Evolutionary conservation across 495 filamentous ascomycete genomes (phyloP), one percentile per base, ranked within the genome.

Genomic region (Xylaria palmicola): DNA sequence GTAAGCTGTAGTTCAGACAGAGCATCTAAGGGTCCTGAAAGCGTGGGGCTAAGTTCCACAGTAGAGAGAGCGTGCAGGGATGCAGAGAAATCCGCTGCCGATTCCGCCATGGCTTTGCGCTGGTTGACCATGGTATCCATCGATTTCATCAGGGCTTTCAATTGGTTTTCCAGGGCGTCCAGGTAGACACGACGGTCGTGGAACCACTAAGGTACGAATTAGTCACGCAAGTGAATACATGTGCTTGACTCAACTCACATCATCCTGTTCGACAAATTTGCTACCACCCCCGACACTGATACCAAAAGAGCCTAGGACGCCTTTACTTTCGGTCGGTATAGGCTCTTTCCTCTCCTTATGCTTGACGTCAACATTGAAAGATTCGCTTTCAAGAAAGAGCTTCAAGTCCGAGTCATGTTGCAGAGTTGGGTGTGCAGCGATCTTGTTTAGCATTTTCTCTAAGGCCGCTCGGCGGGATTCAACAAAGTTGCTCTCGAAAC

Each of bases 261-360:
- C 94, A 75, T 98, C 94, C 67, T 96, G 95, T 71, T 98, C 94
- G 41, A 98, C 88, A 75, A 98, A 98, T 73, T 98, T 98, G 49
- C 76, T 79, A 30, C 87, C 84, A 22, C 82, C 75, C 26, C 92
- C 91, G 30, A 90, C 85, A 56, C 79, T 85, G 40, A 96, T 86
- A 19, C 91, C 90, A 56, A 97, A 83, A 13, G 87, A 87, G 66
- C 93, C 89, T 58, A 97, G 83, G 81, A 98, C 88, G 55, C 94
- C 91, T 79, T 97, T 97, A 76, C 85, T 94, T 75, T 97, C 94
- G 45, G 86, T 87, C 3, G 95, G 80, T 61, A 86, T 86, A 1
- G 90, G 92, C 62, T 96, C 90, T 69, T 90, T 87, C 44, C 94
- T 88, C 73, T 98, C 95, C 75, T 96, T 96, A 76, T 98, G 93